phyloP scores from a whole-genome alignment of 1,284 basidiomycete species.

The Lignosus rhinocerotis region DNA sequence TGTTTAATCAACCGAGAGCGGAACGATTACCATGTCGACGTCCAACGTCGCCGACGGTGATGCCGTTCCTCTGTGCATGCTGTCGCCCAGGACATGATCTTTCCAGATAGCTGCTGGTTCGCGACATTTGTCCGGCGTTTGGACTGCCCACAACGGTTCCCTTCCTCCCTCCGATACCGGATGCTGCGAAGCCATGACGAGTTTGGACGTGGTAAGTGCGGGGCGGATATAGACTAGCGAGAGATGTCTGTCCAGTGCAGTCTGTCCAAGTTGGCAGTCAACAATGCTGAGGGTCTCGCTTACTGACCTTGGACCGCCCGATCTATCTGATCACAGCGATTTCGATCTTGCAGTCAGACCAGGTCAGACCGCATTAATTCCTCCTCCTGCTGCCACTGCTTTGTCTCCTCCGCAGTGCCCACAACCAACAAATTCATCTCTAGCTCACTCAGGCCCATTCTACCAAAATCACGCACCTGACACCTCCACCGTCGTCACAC shows the following conservation, averaged over 20 bases:
- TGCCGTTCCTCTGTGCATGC: slow-evolving; percentile 9
- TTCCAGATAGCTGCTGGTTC: neutral
- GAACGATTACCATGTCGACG: slow-evolving; percentile 25
- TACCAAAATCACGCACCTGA: neutral
- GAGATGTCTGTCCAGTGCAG: neutral
- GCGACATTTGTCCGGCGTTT: neutral
- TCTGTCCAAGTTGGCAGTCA: neutral
- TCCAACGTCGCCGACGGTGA: slow-evolving; percentile 11
- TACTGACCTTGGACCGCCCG: neutral
- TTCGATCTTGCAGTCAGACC: neutral
- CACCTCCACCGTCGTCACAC: neutral
- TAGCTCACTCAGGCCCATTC: neutral
- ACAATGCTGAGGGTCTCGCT: neutral
- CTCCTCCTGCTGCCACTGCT: neutral
- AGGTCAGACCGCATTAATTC: neutral
- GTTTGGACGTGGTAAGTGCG: neutral
- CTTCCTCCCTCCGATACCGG: neutral
- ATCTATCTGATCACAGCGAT: slow-evolving; percentile 1
- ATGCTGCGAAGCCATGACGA: neutral
- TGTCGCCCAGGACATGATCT: neutral
- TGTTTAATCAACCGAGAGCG: slow-evolving; percentile 13
- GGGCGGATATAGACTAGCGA: neutral
- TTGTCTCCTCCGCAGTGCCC: neutral
- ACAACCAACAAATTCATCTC: neutral
- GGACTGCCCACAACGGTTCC: neutral